A percentile compares a stretch with the other conserved stretches of the same genome.
Conservation (phyloP, 2,329 filamentous ascomycete genomes). For the Metarhizium brunneum region DNA sequence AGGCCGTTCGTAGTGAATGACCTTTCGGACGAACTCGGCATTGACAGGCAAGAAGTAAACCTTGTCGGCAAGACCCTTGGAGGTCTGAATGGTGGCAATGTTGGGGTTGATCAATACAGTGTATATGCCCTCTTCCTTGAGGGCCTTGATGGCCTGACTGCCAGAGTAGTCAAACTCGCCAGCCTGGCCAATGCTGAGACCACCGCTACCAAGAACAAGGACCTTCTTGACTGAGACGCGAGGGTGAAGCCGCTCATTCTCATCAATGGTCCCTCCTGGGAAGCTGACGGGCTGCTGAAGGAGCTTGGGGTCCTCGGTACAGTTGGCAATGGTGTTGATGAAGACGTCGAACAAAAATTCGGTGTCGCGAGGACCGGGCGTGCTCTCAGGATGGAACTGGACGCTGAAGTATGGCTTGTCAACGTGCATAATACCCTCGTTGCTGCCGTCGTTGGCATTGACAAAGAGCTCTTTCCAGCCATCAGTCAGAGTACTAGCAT, state of each 20-base stretch:
- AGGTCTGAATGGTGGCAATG: conserved; percentile 97
- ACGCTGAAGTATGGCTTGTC: conserved; percentile 92
- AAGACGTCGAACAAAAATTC: conserved; percentile 98
- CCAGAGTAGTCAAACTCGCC: conserved; percentile 99
- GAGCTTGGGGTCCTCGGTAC: conserved; percentile 55
- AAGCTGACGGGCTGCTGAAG: conserved; percentile 72
- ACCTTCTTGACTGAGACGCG: conserved; percentile 87
- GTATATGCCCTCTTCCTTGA: conserved; percentile 97
- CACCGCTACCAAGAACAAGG: conserved; percentile 85
- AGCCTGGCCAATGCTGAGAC: conserved; percentile 93
- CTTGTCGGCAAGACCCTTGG: conserved; percentile 94
- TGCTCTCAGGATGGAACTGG: conserved; percentile 98
- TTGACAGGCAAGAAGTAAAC: conserved; percentile 98
- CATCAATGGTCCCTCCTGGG: conserved; percentile 72
- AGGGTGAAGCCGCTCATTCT: conserved; percentile 69
- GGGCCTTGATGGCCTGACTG: conserved; percentile 93
- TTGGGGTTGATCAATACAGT: conserved; percentile 98
- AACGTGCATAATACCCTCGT: conserved; percentile 90
- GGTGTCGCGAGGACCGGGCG: conserved; percentile 87
- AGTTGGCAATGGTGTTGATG: conserved; percentile 71
- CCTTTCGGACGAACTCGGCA: conserved; percentile 93
- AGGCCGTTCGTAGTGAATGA: conserved; percentile 87
- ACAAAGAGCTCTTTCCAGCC: conserved; percentile 94
- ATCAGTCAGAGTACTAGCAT: conserved; percentile 62
- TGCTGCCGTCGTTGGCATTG: conserved; percentile 96